Evolutionary conservation across 1,284 basidiomycete species (phyloP).

Genomic region (Farysia itapuensis): DNA sequence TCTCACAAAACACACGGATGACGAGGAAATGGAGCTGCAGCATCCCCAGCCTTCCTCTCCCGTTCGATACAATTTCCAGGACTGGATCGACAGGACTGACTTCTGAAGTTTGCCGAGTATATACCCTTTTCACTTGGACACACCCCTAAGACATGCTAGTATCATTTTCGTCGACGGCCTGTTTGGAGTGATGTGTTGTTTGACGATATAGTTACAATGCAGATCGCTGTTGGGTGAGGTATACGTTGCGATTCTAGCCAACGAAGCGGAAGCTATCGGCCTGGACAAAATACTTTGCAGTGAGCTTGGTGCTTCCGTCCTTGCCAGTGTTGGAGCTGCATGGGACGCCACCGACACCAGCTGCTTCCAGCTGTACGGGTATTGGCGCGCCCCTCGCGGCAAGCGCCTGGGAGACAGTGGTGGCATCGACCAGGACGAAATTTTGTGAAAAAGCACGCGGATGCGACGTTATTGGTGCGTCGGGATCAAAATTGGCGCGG

Average conservation of each 20-base stretch:
- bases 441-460: conserved; percentile 50
- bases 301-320: conserved; percentile 20
- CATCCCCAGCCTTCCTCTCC: too few species aligned
- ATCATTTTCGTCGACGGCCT: neutral
- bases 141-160: too few species aligned
- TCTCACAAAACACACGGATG: too few species aligned
- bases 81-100: conserved; percentile 9
- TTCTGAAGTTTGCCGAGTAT: conserved; percentile 8
- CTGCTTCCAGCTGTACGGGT: neutral
- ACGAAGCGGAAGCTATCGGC: conserved; percentile 54
- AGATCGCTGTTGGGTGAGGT: too few species aligned
- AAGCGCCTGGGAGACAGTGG: conserved; percentile 1
- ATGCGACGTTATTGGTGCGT: conserved; percentile 44
- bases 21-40: too few species aligned
- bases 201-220: too few species aligned
- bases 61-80: conserved; percentile 12
- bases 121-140: neutral
- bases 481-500: conserved; percentile 34
- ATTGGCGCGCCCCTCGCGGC: neutral
- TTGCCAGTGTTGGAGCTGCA: conserved; percentile 12
- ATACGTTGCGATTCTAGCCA: conserved; percentile 19
- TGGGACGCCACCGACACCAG: conserved; percentile 10
- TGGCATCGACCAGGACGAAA: conserved; percentile 45
- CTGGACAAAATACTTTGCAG: conserved; percentile 46
- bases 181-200: too few species aligned